phyloP scores from a whole-genome alignment of 768 basidiomycete species.

The Tylopilus sp. region DNA sequence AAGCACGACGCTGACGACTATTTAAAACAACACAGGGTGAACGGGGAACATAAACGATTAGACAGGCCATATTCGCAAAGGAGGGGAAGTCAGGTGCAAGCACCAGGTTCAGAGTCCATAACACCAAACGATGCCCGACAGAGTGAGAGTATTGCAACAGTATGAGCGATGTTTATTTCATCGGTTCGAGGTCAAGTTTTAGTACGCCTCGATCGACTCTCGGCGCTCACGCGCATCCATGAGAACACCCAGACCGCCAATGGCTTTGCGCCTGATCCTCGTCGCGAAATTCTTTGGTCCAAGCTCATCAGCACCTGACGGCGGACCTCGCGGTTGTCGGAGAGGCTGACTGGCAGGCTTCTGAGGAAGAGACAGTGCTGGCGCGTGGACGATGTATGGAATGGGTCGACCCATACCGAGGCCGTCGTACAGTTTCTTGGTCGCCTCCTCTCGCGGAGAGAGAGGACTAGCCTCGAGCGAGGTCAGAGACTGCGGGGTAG shows the following conservation, averaged over 20 bases:
- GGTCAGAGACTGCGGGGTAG: conserved; percentile 69
- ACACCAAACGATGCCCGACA: conserved; percentile 10
- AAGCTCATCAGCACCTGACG: conserved; percentile 81
- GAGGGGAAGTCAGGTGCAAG: conserved; percentile 26
- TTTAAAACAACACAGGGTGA: conserved; percentile 25
- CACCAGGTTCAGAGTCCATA: conserved; percentile 22
- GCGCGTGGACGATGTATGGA: conserved; percentile 30
- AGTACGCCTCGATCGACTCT: conserved; percentile 70
- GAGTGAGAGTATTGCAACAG: conserved; percentile 11
- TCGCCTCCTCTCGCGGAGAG: conserved; percentile 82
- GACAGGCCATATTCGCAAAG: conserved; percentile 24
- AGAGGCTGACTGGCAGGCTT: conserved; percentile 69
- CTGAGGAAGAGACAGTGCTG: conserved; percentile 34
- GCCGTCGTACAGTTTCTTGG: conserved; percentile 86
- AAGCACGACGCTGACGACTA: conserved; percentile 26
- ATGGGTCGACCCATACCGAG: conserved; percentile 77
- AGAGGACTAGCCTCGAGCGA: conserved; percentile 53
- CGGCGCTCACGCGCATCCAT: conserved; percentile 80
- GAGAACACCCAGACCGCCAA: conserved; percentile 74
- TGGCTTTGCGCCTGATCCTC: conserved; percentile 79
- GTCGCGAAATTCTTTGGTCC: conserved; percentile 88
- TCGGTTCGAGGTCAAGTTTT: conserved; percentile 25
- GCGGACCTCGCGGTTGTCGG: conserved; percentile 86
- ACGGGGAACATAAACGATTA: conserved; percentile 21
- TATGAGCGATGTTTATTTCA: too few species aligned